phyloP scores from a whole-genome alignment of 2,329 filamentous ascomycete genomes.

The Clathrospora elynae region DNA sequence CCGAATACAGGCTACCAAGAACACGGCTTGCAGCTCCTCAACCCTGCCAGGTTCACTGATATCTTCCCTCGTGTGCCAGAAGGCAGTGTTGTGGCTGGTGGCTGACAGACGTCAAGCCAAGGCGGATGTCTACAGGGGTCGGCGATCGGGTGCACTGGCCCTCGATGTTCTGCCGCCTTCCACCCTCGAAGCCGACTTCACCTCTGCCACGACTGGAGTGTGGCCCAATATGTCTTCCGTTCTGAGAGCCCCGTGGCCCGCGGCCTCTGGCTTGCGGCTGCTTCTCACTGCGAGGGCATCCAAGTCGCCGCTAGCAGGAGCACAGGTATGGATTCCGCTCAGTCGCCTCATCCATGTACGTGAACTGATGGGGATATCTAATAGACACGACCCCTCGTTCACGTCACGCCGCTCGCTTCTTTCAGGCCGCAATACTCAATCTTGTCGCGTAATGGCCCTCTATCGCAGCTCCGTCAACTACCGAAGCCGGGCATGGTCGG shows the following conservation, averaged over 20 bases:
- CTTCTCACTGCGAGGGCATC: slow-evolving; percentile 20
- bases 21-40: slow-evolving; percentile 4
- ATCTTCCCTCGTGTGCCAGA: too few relatives aligned
- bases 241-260: slow-evolving; percentile 43
- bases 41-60: slow-evolving; percentile 18
- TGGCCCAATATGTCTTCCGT: slow-evolving; percentile 49
- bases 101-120: slow-evolving; percentile 23
- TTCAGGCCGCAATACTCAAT: slow-evolving; percentile 52
- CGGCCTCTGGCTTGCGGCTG: slow-evolving; percentile 29
- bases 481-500: slow-evolving; percentile 42
- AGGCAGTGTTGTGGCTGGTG: too few relatives aligned
- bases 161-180: slow-evolving; percentile 34
- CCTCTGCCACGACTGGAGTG: slow-evolving; percentile 45
- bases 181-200: slow-evolving; percentile 32
- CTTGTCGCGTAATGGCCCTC: slow-evolving; percentile 42
- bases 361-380: slow-evolving; percentile 16
- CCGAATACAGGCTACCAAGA: not conserved
- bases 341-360: not conserved
- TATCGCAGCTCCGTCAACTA: slow-evolving; percentile 38
- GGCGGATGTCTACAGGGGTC: slow-evolving; percentile 10
- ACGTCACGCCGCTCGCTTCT: too few relatives aligned
- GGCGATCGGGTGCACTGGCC: slow-evolving; percentile 23
- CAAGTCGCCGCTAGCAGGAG: slow-evolving; percentile 4
- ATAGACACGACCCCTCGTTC: slow-evolving; percentile 22
- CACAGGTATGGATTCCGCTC: slow-evolving; percentile 2